Evolutionary conservation across 2,329 filamentous ascomycete genomes (phyloP).

Genomic region (Pestalotiopsis sp.): DNA sequence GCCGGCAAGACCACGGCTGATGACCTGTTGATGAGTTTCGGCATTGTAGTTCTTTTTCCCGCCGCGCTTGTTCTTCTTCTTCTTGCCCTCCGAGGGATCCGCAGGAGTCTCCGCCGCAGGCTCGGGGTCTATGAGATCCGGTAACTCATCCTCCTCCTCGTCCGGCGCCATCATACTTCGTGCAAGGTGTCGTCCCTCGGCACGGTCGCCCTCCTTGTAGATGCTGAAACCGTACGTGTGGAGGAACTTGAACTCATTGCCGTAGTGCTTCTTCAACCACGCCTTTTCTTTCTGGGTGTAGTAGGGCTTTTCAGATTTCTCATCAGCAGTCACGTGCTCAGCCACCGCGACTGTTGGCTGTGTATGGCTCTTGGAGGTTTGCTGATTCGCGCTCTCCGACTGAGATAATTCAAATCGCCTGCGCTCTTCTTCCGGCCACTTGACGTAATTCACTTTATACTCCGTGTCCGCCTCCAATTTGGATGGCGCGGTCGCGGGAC

Average conservation of each 20-base stretch:
- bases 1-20: neutral
- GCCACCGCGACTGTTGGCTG: neutral
- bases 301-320: neutral
- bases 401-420: neutral
- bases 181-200: neutral
- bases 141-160: neutral
- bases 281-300: neutral
- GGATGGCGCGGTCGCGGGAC: neutral
- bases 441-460: neutral
- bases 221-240: neutral
- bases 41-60: neutral
- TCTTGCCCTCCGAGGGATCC: neutral
- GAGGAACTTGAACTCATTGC: neutral
- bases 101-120: neutral
- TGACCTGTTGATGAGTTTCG: neutral
- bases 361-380: neutral
- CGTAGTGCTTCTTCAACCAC: neutral
- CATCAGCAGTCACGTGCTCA: neutral
- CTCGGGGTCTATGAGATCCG: neutral
- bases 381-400: neutral
- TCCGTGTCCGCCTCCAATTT: neutral
- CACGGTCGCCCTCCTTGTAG: neutral
- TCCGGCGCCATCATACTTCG: neutral
- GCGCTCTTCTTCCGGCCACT: neutral
- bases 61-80: neutral